phyloP scores from a whole-genome alignment of 2,329 filamentous ascomycete species.

The Beauveria asiatica region DNA sequence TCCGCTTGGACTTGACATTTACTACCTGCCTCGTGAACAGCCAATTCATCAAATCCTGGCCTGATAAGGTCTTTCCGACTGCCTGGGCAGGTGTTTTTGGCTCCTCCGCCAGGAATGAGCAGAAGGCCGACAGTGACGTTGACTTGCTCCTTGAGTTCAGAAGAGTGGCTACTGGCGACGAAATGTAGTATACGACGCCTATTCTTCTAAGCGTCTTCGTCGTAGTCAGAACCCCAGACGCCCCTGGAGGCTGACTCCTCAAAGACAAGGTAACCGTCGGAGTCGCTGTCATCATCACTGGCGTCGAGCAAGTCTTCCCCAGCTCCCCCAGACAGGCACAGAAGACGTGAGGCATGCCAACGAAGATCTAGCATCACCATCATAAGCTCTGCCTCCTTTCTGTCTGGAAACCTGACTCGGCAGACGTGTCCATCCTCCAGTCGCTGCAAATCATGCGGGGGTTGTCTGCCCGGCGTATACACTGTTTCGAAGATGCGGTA shows the following conservation, averaged over 20 bases:
- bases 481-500: neutral
- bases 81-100: neutral
- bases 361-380: neutral
- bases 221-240: neutral
- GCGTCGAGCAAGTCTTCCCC: neutral
- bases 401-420: fast-evolving
- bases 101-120: neutral
- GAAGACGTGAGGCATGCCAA: neutral
- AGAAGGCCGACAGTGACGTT: neutral
- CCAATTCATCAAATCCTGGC: too few species aligned
- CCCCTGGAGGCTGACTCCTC: neutral
- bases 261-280: neutral
- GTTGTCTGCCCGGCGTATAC: neutral
- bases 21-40: too few species aligned
- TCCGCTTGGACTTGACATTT: too few species aligned
- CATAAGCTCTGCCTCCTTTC: neutral
- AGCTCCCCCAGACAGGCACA: neutral
- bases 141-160: neutral
- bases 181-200: neutral
- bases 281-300: neutral
- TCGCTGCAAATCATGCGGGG: neutral
- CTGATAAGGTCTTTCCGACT: too few species aligned
- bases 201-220: neutral
- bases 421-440: neutral
- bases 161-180: neutral